Base-by-base conservation (phyloP, 129 eudicot species). In the Ambrosia artemisiifolia region DNA sequence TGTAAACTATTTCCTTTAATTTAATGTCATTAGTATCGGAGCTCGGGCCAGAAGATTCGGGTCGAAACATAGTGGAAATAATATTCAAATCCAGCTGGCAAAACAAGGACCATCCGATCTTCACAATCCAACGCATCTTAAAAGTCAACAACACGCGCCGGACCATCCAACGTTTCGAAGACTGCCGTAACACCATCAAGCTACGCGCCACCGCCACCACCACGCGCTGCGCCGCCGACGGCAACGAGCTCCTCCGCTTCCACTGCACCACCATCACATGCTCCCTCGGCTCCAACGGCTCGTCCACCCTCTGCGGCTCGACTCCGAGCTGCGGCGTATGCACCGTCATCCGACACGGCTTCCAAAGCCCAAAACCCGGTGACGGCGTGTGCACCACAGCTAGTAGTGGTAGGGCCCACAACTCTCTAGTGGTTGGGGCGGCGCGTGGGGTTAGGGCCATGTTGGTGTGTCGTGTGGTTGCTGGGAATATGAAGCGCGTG, bases 221-320 rank as follows among this genome's bases (percentile, higher is more conserved):
- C 81, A 78, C 98, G 63, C 84, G 98, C 40, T 93, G 98, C 74
- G 98, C 96, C 65, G 98, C 98, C 71, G 98, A 93, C 81, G 98
- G 98, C 18, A 93, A 93, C 88, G 98, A 93, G 83, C 84, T 93
- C 35, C 84, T 93, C 0, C 82, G 98, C 32, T 93, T 93, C 83
- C 90, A 93, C 83, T 87, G 96, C 85, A 80, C 96, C 24, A 80
- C 85, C 9, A 83, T 89, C 54, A 65, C 85, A 11, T 93, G 98
- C 85, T 67, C 95, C 11, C 96, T 93, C 49, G 98, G 98, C 48
- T 77, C 84, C 2, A 85, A 90, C 46, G 92, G 86, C 69, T 76
- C 86, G 1, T 83, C 96, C 63, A 69, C 65, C 82, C 76, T 93
- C 46, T 93, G 98, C 74, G 84, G 80, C 77, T 80, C 96, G 47